Conservation (phyloP, 23 red algal genomes). For the Agarophyton chilense region DNA sequence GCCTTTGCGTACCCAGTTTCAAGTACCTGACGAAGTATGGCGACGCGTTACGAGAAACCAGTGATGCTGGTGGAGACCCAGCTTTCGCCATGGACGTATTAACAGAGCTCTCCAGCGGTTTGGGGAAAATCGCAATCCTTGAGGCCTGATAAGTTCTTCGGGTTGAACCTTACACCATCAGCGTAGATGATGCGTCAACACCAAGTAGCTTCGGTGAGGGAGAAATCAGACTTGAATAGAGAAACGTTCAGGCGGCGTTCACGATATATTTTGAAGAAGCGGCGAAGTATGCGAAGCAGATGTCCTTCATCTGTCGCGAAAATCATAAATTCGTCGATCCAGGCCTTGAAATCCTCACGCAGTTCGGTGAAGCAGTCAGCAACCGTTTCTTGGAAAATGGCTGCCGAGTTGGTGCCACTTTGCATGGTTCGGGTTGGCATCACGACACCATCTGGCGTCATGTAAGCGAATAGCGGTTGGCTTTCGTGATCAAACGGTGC, state of each 20-base stretch:
- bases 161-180: constrained; percentile 28
- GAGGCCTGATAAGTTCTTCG: background rate
- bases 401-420: constrained; percentile 10
- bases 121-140: background rate
- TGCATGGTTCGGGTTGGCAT: constrained; percentile 22
- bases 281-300: background rate
- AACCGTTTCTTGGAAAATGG: constrained; percentile 57
- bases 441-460: constrained; percentile 28
- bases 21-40: background rate
- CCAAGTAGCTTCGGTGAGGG: background rate
- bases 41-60: background rate
- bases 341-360: constrained; percentile 15
- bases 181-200: constrained; percentile 28
- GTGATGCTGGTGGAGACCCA: constrained; percentile 1
- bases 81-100: constrained; percentile 18
- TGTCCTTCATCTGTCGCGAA: background rate
- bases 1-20: constrained; percentile 9
- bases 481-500: constrained; percentile 21
- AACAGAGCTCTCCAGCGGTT: background rate
- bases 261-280: constrained; percentile 22
- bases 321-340: constrained; percentile 56
- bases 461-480: constrained; percentile 45
- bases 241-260: constrained; percentile 2
- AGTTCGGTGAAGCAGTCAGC: constrained; percentile 18
- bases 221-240: constrained; percentile 30